Evolutionary conservation across 345 rosid genomes (phyloP), one percentile per base, ranked within the genome.

Genomic region (Euphorbia peplus): DNA sequence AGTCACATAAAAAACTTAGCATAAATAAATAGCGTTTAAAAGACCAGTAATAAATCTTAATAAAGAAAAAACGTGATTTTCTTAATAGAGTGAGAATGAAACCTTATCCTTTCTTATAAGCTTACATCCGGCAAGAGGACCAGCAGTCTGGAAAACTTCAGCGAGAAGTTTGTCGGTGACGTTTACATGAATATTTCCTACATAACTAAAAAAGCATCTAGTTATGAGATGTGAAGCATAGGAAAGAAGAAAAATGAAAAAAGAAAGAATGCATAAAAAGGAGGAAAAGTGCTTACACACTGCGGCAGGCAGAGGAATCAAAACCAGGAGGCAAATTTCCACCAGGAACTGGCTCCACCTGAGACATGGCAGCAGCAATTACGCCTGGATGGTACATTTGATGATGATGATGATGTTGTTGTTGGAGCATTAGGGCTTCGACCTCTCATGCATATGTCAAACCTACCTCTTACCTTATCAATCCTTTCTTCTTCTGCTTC

Each of bases 291-390:
- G 63, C 78, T 75, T 60, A 75, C 78, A 75, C 78, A 65, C 78
- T 75, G 56, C 78, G 74, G 30, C 78, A 75, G 4, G 70, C 16
- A 21, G 78, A n/a, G 2, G 78, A 58, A 70, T 75, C 78, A 39
- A 75, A 75, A 11, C 78, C 78, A 53, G 78, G 78, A 53, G 78
- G 78, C 26, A 74, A 56, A 47, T 74, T 74, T 22, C 78, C 78
- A 46, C 78, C 62, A 19, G 78, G 73, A 8, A 74, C 69, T 44
- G 78, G 74, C 50, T 75, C 78, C 70, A 70, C 81, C 75, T 78
- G 81, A 65, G 81, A 78, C 81, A 78, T 73, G 50, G 81, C 81
- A 18, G 81, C 78, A n/a, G 81, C 81, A 39, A 73, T 46, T 22
- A 78, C 69, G 53, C 78, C 81, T 0, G 81, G 81, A 41, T 78